A percentile compares a stretch with the other conserved stretches of the same genome.
Conservation (phyloP, 2,329 filamentous ascomycete genomes). For the Teratosphaeria destructans region DNA sequence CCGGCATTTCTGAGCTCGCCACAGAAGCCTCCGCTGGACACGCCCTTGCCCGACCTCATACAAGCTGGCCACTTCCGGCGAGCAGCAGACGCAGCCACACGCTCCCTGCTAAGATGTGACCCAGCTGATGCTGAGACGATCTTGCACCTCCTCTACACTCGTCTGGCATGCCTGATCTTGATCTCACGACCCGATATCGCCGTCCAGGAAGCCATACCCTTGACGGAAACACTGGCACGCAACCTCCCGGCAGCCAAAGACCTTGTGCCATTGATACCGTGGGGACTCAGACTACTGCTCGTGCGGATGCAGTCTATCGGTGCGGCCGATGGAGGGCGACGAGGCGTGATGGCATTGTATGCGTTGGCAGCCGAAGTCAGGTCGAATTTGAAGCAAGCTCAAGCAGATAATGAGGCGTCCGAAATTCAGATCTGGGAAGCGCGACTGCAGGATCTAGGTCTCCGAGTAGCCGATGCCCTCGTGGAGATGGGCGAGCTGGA, state of each 20-base stretch:
- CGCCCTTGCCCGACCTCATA: constrained; percentile 59
- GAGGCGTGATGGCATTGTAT: constrained; percentile 78
- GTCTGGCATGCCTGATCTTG: constrained; percentile 71
- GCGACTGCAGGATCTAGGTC: constrained; percentile 64
- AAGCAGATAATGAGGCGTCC: constrained; percentile 43
- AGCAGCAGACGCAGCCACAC: constrained; percentile 32
- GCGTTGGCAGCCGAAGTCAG: constrained; percentile 50
- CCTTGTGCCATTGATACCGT: constrained; percentile 63
- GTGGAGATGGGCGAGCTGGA: constrained; percentile 82
- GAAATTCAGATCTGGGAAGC: constrained; percentile 58
- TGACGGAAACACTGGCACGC: constrained; percentile 44
- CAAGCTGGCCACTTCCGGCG: constrained; percentile 65
- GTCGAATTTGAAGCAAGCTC: constrained; percentile 15
- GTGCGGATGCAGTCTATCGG: constrained; percentile 78
- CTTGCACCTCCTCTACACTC: constrained; percentile 68
- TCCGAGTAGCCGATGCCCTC: constrained; percentile 53
- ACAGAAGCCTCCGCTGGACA: constrained; percentile 51
- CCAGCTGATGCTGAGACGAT: constrained; percentile 55
- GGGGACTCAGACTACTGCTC: constrained; percentile 72
- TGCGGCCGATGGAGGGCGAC: constrained; percentile 68
- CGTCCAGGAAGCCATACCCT: constrained; percentile 50
- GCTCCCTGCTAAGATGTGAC: constrained; percentile 32
- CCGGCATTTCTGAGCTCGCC: constrained; percentile 59
- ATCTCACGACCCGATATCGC: constrained; percentile 52
- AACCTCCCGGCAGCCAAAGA: constrained; percentile 41